Evolutionary conservation across 2,329 filamentous ascomycete species (phyloP), one percentile per base, ranked within the genome.

Genomic region (Calonectria crousiana): DNA sequence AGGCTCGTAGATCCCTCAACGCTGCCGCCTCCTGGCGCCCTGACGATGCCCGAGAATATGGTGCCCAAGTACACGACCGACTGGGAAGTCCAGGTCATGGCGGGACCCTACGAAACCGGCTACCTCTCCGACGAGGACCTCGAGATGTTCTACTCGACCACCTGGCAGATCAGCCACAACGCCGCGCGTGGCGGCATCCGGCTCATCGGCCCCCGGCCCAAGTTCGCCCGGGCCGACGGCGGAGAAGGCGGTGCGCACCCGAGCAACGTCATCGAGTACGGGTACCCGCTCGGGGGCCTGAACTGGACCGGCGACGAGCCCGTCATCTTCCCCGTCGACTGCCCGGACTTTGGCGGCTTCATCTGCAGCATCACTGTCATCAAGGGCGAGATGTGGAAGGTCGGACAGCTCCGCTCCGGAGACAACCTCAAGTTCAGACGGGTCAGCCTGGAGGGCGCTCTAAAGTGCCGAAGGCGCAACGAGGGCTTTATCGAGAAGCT

Each of bases 211-310:
- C 90, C 91, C 0, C 86, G 88, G 0, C 90, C 90, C 0, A 87
- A 88, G 75, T 93, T 90, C 89, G 89, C 90, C 18, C 85, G 92
- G 9, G 81, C 87, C 38, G 88, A 91, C 75, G 92, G 92, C 14
- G 92, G 91, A 0, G 91, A 92, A 74, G 92, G 91, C 10, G 92
- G 92, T 14, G 87, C 89, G 0, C 92, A 93, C 80, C 92, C 92
- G 0, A 88, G 86, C 41, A 92, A 92, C 53, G 75, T 72, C 8
- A 62, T 80, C 5, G 79, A 77, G 41, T 80, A 76, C 41, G 77
- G 74, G 11, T 91, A 92, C 76, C 90, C 91, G 3, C 67, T 75
- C 6, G 80, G 83, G 0, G 81, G 83, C 0, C 68, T 85, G 11
- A 84, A 83, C 75, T 85, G 79, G 69, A 84, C 83, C 5, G 84